Percentiles rank a stretch among this genome's conserved stretches.
phyloP scores from a whole-genome alignment of 2,329 filamentous ascomycete species.

The Daldinia sp. region DNA sequence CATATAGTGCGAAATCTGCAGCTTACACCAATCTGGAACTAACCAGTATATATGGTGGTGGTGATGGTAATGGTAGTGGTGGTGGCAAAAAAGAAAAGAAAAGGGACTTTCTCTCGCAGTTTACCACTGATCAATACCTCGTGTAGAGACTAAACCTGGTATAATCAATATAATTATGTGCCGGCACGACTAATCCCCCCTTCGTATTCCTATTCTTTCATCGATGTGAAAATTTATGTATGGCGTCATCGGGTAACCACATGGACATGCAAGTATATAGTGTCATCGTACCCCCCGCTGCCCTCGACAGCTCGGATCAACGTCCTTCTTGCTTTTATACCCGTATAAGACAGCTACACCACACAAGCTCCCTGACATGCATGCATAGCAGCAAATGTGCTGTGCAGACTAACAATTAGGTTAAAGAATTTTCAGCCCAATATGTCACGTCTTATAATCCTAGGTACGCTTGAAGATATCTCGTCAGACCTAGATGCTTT shows the following conservation, averaged over 20 bases:
- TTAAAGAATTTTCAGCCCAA: conserved; percentile 8
- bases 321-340: conserved; percentile 19
- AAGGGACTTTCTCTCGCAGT: neutral
- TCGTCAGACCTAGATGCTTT: conserved; percentile 11
- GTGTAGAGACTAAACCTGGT: conserved; percentile 5
- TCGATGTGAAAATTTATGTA: conserved; percentile 13
- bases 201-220: conserved; percentile 8
- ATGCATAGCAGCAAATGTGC: conserved; percentile 17
- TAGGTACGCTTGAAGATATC: neutral
- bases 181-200: conserved; percentile 9
- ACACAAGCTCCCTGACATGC: conserved; percentile 20
- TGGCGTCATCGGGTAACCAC: conserved; percentile 32
- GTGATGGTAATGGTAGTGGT: too few relatives aligned
- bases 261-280: conserved; percentile 26
- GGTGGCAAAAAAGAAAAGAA: conserved; percentile 14
- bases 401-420: conserved; percentile 27
- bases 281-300: conserved; percentile 21
- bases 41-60: neutral
- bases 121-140: conserved; percentile 18
- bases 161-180: conserved; percentile 16
- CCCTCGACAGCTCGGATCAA: conserved; percentile 22
- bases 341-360: conserved; percentile 11
- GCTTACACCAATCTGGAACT: conserved; percentile 14
- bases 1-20: conserved; percentile 25
- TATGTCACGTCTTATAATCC: conserved; percentile 9